Evolutionary conservation across 768 basidiomycete genomes (phyloP).

Genomic region (Pleurotus cornucopiae): DNA sequence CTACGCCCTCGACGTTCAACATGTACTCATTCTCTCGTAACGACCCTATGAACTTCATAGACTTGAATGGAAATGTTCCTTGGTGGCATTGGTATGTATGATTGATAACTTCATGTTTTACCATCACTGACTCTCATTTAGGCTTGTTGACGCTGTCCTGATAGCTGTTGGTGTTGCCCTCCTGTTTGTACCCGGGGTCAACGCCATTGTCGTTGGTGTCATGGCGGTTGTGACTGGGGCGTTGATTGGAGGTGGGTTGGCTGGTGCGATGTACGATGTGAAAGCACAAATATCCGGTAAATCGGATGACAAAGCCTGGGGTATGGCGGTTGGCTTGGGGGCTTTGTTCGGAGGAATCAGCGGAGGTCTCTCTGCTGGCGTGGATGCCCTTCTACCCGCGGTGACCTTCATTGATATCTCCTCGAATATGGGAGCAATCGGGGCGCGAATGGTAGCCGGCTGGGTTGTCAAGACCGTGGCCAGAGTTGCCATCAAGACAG

Average conservation of each 20-base stretch:
- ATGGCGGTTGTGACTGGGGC: background rate
- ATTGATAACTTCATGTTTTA: background rate
- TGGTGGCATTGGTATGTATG: conserved; percentile 9
- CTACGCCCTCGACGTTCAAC: conserved; percentile 6
- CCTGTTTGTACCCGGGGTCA: conserved; percentile 1
- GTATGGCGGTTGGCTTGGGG: conserved; percentile 1
- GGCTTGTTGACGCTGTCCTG: conserved; percentile 1
- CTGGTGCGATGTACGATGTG: background rate
- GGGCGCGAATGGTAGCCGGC: conserved; percentile 1
- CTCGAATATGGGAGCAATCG: conserved; percentile 4
- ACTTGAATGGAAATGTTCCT: conserved; percentile 8
- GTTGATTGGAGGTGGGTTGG: background rate
- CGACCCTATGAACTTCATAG: conserved; percentile 7
- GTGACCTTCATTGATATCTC: conserved; percentile 1
- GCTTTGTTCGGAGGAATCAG: conserved; percentile 5
- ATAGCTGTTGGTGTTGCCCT: background rate
- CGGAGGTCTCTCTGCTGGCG: background rate
- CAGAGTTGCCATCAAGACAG: conserved; percentile 1
- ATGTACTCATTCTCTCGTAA: conserved; percentile 10
- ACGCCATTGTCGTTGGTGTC: background rate
- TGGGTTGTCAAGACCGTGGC: background rate
- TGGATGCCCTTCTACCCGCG: conserved; percentile 6
- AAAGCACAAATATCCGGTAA: background rate
- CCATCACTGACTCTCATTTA: background rate
- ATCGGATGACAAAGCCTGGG: conserved; percentile 5